phyloP scores from a whole-genome alignment of 805 yeast genomes.

The Saturnispora ahearnii region DNA sequence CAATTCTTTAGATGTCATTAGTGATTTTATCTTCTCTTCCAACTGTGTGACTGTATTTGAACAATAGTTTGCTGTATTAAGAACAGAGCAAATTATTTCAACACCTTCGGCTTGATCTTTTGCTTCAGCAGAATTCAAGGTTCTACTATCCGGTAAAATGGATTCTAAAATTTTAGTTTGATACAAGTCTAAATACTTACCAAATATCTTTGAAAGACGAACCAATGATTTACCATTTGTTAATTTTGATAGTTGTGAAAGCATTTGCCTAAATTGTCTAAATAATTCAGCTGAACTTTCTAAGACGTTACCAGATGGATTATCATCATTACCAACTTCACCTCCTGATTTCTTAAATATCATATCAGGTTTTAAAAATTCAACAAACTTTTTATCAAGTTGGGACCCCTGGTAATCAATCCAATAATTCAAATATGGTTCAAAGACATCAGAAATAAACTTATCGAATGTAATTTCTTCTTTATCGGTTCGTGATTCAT shows the following conservation, averaged over 20 bases:
- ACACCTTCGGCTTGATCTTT: slow-evolving; percentile 48
- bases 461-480: slow-evolving; percentile 25
- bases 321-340: slow-evolving; percentile 12
- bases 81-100: slow-evolving; percentile 55
- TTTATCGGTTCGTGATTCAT: slow-evolving; percentile 28
- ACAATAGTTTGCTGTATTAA: slow-evolving; percentile 88
- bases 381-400: slow-evolving; percentile 52
- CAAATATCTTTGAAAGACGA: slow-evolving; percentile 50
- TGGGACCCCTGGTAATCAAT: slow-evolving; percentile 69
- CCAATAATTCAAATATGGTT: slow-evolving; percentile 82
- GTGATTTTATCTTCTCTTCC: slow-evolving; percentile 46
- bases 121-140: slow-evolving; percentile 25
- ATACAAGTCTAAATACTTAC: slow-evolving; percentile 56
- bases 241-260: slow-evolving; percentile 62
- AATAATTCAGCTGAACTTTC: slow-evolving; percentile 85
- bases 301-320: slow-evolving; percentile 42
- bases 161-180: slow-evolving; percentile 41
- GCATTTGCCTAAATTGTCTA: slow-evolving; percentile 60
- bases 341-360: slow-evolving; percentile 34
- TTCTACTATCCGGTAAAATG: slow-evolving; percentile 34
- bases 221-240: slow-evolving; percentile 41
- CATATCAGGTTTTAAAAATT: slow-evolving; percentile 51
- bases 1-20: slow-evolving; percentile 27
- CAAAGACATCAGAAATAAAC: slow-evolving; percentile 59
- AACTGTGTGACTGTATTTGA: slow-evolving; percentile 69